Evolutionary conservation across 257 asterid species (phyloP).

Genomic region (Echites panduratus): DNA sequence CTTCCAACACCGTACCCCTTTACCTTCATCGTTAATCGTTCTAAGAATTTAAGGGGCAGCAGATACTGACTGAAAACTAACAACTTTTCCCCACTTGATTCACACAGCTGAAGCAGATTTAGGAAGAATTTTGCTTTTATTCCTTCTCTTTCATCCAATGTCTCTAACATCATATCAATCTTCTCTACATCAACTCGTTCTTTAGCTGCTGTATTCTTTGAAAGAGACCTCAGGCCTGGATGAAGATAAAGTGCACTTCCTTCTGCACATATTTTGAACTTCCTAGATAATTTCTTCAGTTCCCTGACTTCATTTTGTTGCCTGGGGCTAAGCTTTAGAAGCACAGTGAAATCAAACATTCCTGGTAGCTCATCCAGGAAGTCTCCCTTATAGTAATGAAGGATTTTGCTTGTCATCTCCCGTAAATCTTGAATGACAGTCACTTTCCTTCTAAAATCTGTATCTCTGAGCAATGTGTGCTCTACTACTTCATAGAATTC

Average conservation of each 20-base stretch:
- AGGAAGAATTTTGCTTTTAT: constrained; percentile 78
- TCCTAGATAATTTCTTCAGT: constrained; percentile 39
- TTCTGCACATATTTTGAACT: constrained; percentile 66
- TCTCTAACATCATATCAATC: constrained; percentile 52
- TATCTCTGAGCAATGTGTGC: constrained; percentile 65
- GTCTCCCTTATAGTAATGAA: constrained; percentile 94
- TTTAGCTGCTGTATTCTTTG: constrained; percentile 52
- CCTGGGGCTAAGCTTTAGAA: constrained; percentile 53
- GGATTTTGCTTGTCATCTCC: constrained; percentile 77
- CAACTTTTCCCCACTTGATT: constrained; percentile 68
- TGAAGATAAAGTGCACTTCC: constrained; percentile 96
- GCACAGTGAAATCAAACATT: constrained; percentile 73
- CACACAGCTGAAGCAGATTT: constrained; percentile 81
- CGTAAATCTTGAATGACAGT: constrained; percentile 77
- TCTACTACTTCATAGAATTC: constrained; percentile 82
- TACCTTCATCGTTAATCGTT: constrained; percentile 58
- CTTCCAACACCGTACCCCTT: constrained; percentile 65
- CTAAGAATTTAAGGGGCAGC: constrained; percentile 77
- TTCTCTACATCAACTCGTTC: constrained; percentile 80
- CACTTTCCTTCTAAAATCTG: constrained; percentile 59
- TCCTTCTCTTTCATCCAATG: constrained; percentile 59
- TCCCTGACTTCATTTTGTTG: constrained; percentile 55
- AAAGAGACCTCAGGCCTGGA: constrained; percentile 60
- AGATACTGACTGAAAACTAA: constrained; percentile 89
- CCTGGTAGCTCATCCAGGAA: constrained; percentile 96